Base-by-base conservation (phyloP, 345 rosid species). In the Lepidium didymum region DNA sequence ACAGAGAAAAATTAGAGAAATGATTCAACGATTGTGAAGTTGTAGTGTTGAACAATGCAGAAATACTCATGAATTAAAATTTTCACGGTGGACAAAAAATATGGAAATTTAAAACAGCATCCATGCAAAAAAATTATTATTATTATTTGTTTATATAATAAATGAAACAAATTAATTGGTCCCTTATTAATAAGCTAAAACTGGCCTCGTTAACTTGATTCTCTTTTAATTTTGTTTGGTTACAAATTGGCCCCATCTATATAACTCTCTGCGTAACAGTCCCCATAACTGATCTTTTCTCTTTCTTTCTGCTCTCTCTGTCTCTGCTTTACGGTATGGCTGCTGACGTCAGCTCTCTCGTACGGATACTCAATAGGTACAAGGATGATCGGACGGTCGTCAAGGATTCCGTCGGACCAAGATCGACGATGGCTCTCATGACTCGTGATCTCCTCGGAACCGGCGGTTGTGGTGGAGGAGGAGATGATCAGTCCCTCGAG, bases 391-490 rank as follows among this genome's bases (percentile, higher is more conserved):
- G 78, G 10, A 54, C 68, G 41, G 75, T 45, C 31, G 72, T 59
- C 8, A 77, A 64, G 25, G 80, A 74, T 14, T 51, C 77, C 15
- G 40, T 23, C n/a, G 73, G 64, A 9, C 79, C 51, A 1, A 84
- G 77, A 58, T 58, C 88, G 3, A 21, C 89, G 67, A 76, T 77
- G 69, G 13, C 65, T 1, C 58, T 68, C 10, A 68, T 55, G 78
- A 91, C 99, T 5, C 82, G 80, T 37, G 97, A 94, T 76, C 75
- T 94, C 68, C 96, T 94, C 4, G 75, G 79, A 38, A 73, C 45
- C 45, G 31, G 63, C 13, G 79, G 80, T 7, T 55, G 42, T 7
- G 23, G 27, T 8, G 69, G 50, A 4, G 65, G 54, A 72, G 54
- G 54, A 16, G 56, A n/a, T 40, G 67, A 79, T 18, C 88, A 81